phyloP scores from a whole-genome alignment of 495 filamentous ascomycete genomes.

The Massariosphaeria phaeospora region DNA sequence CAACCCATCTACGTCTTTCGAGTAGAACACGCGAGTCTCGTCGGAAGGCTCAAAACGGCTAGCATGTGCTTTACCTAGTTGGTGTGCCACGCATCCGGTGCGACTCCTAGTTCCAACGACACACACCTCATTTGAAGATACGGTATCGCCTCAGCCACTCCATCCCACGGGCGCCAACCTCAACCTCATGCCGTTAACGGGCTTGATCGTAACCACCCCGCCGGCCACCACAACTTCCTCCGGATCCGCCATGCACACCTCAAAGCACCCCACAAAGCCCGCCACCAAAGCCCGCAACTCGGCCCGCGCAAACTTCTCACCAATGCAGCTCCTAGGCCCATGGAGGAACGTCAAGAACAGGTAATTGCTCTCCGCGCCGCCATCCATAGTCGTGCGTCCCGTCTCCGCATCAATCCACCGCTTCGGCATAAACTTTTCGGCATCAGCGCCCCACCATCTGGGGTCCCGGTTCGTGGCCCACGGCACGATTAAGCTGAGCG shows the following conservation, averaged over 20 bases:
- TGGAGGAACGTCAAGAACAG: slow-evolving; percentile 36
- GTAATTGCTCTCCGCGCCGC: slow-evolving; percentile 34
- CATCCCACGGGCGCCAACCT: slow-evolving; percentile 21
- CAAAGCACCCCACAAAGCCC: slow-evolving; percentile 31
- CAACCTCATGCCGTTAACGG: slow-evolving; percentile 31
- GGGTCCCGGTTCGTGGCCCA: slow-evolving; percentile 38
- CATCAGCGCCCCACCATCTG: slow-evolving; percentile 33
- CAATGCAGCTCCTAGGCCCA: slow-evolving; percentile 39
- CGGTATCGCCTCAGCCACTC: background rate
- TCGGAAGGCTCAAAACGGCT: no score
- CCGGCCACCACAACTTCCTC: slow-evolving; percentile 25
- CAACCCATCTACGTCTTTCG: no score
- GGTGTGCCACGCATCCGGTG: no score
- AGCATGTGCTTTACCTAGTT: no score
- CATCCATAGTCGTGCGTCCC: slow-evolving; percentile 26
- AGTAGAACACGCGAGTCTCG: no score
- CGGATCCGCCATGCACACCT: slow-evolving; percentile 30
- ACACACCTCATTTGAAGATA: no score
- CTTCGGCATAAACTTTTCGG: slow-evolving; percentile 34
- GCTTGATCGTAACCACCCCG: slow-evolving; percentile 35
- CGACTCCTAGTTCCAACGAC: no score
- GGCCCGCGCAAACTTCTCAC: slow-evolving; percentile 35
- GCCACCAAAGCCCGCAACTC: slow-evolving; percentile 36
- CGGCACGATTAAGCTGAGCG: slow-evolving; percentile 30
- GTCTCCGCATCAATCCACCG: slow-evolving; percentile 35